These are phyloP conservation scores for Rhizopus microsporus DNA, from an alignment of 371 early-diverging fungal species.

Conservation along the genomic window DNA sequence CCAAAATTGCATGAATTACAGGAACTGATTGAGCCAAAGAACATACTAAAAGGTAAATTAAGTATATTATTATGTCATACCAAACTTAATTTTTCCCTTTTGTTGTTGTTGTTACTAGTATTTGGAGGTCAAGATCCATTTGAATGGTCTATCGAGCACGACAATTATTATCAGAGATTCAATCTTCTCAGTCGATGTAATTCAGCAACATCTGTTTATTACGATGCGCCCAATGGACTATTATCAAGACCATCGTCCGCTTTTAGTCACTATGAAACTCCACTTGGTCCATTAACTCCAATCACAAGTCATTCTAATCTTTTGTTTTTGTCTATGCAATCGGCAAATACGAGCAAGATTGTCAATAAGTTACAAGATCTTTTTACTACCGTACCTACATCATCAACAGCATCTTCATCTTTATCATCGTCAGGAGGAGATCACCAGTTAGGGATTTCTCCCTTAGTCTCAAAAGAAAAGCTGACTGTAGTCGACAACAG, in stretches of 20 bases:
- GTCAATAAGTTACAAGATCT: slow-evolving; percentile 22
- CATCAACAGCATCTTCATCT: neutral
- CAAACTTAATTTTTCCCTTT: no score
- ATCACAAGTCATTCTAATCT: slow-evolving; percentile 33
- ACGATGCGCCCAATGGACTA: slow-evolving; percentile 21
- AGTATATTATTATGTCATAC: neutral
- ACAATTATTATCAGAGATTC: slow-evolving; percentile 19
- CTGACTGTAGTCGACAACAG: slow-evolving; percentile 13
- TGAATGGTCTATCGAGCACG: slow-evolving; percentile 24
- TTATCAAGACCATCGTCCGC: slow-evolving; percentile 15
- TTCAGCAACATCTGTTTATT: slow-evolving; percentile 32
- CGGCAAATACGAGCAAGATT: slow-evolving; percentile 23
- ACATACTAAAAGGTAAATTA: slow-evolving; percentile 31
- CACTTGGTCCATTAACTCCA: slow-evolving; percentile 30
- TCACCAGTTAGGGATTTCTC: slow-evolving; percentile 6
- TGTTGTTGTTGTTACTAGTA: slow-evolving; percentile 8
- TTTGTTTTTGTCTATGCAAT: slow-evolving; percentile 21
- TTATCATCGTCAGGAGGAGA: neutral
- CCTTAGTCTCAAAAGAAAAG: slow-evolving; percentile 21
- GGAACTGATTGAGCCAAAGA: slow-evolving; percentile 23
- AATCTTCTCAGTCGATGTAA: slow-evolving; percentile 27
- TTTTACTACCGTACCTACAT: slow-evolving; percentile 1
- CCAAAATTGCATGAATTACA: slow-evolving; percentile 31
- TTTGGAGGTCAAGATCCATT: slow-evolving; percentile 28
- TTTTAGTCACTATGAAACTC: slow-evolving; percentile 30